Percentiles rank a stretch among this genome's conserved stretches.
phyloP scores from a whole-genome alignment of 164 flowering plant species.

The Dillenia turbinata region DNA sequence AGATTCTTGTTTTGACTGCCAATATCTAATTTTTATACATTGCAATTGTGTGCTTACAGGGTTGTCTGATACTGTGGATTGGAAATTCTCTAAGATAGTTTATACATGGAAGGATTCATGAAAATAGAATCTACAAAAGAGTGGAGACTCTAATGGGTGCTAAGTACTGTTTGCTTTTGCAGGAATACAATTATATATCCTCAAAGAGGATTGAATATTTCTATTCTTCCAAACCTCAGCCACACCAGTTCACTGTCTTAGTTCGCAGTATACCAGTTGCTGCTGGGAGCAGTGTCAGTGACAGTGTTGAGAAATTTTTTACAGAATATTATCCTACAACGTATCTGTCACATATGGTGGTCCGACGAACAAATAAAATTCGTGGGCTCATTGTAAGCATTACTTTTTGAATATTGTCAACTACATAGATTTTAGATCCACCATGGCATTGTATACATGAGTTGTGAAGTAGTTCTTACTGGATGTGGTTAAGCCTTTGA shows the following conservation, averaged over 20 bases:
- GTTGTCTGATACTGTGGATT: too few relatives aligned
- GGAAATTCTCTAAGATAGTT: too few relatives aligned
- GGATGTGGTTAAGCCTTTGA: too few relatives aligned
- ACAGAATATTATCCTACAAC: conserved; percentile 64
- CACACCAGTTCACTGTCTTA: conserved; percentile 79
- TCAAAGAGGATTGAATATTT: conserved; percentile 65
- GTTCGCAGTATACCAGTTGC: conserved; percentile 71
- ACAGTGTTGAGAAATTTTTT: conserved; percentile 70
- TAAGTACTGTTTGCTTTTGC: conserved; percentile 28
- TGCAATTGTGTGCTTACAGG: too few relatives aligned
- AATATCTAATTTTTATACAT: too few relatives aligned
- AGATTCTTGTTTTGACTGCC: too few relatives aligned
- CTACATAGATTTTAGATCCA: too few relatives aligned
- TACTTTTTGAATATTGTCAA: neutral
- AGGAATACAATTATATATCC: conserved; percentile 77
- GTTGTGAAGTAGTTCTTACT: too few relatives aligned
- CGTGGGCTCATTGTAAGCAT: conserved; percentile 63
- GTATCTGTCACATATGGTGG: conserved; percentile 69
- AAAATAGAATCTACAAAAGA: neutral
- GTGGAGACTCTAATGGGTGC: neutral
- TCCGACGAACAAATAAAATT: conserved; percentile 66
- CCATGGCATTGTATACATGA: too few relatives aligned
- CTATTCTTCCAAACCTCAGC: conserved; percentile 74
- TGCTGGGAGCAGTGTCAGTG: conserved; percentile 49
- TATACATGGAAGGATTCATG: too few relatives aligned